A percentile compares a stretch with the other conserved stretches of the same genome.
Evolutionary conservation across 495 filamentous ascomycete species (phyloP).

Genomic region (Haplographium delicatum): DNA sequence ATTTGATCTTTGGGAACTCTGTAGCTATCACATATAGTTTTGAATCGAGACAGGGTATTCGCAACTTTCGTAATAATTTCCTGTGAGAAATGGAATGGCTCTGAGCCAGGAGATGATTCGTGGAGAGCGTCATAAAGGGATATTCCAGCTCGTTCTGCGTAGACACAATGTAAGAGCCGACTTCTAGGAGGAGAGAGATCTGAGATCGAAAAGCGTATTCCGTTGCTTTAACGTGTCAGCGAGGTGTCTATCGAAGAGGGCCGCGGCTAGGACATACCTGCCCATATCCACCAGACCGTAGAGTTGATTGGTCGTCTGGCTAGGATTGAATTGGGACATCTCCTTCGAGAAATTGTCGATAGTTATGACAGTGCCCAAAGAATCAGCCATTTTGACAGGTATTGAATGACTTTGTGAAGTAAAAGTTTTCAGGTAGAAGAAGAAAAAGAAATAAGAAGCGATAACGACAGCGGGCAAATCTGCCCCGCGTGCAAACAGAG

Average conservation of each 20-base stretch:
- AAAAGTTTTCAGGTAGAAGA: not conserved
- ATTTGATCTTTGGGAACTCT: conserved; percentile 59
- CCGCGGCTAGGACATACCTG: conserved; percentile 43
- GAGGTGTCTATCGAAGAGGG: not conserved
- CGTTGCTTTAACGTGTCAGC: conserved; percentile 58
- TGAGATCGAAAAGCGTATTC: conserved; percentile 89
- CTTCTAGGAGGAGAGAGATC: conserved; percentile 63
- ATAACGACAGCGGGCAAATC: not conserved
- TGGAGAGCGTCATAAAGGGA: conserved; percentile 84
- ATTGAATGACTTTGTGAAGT: not conserved
- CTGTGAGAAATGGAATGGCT: conserved; percentile 54
- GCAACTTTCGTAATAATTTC: conserved; percentile 59
- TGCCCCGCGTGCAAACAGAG: conserved; percentile 1
- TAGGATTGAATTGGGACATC: conserved; percentile 40
- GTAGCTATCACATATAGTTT: conserved; percentile 59
- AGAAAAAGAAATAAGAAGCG: too few species aligned
- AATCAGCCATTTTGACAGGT: conserved; percentile 10
- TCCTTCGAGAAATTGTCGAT: conserved; percentile 46
- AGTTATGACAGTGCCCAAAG: conserved; percentile 36
- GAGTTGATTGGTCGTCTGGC: conserved; percentile 35
- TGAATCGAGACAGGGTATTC: conserved; percentile 62
- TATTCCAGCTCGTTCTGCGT: conserved; percentile 70
- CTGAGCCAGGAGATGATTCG: conserved; percentile 29
- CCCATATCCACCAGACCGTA: conserved; percentile 69
- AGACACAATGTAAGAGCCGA: conserved; percentile 70